Evolutionary conservation across 768 basidiomycete genomes (phyloP).

Genomic region (Naematelia encephala): DNA sequence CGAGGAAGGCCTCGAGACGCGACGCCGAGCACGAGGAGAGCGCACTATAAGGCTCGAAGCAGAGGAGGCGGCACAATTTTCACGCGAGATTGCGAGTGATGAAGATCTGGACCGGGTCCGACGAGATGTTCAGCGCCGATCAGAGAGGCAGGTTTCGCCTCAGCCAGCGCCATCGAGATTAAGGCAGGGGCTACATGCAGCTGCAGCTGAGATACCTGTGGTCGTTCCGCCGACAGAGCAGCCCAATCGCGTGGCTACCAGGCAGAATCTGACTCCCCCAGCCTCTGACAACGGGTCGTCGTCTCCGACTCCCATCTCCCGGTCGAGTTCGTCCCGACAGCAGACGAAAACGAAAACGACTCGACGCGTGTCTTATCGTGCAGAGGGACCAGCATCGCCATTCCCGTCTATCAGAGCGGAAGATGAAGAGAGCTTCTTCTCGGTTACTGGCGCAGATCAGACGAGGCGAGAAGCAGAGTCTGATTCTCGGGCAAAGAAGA

Average conservation of each 20-base stretch:
- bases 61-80: constrained; percentile 23
- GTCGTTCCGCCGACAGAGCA: constrained; percentile 27
- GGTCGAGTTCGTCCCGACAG: constrained; percentile 4
- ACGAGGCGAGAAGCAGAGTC: not conserved
- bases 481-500: not conserved
- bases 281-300: constrained; percentile 9
- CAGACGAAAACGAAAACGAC: not conserved
- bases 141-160: not conserved
- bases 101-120: constrained; percentile 65
- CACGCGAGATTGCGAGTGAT: constrained; percentile 62
- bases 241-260: not conserved
- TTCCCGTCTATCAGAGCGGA: constrained; percentile 82
- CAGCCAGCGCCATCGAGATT: constrained; percentile 29
- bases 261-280: constrained; percentile 6
- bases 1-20: constrained; percentile 76
- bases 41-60: constrained; percentile 30
- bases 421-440: constrained; percentile 69
- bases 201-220: constrained; percentile 21
- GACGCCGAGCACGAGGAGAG: constrained; percentile 60
- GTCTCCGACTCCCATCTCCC: constrained; percentile 12
- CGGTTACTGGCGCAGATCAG: constrained; percentile 21
- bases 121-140: constrained; percentile 48
- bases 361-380: not conserved
- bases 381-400: constrained; percentile 18
- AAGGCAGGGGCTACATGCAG: constrained; percentile 35